Evolutionary conservation across 2,329 filamentous ascomycete genomes (phyloP).

Genomic region (Phaeosphaeriaceae sp.): DNA sequence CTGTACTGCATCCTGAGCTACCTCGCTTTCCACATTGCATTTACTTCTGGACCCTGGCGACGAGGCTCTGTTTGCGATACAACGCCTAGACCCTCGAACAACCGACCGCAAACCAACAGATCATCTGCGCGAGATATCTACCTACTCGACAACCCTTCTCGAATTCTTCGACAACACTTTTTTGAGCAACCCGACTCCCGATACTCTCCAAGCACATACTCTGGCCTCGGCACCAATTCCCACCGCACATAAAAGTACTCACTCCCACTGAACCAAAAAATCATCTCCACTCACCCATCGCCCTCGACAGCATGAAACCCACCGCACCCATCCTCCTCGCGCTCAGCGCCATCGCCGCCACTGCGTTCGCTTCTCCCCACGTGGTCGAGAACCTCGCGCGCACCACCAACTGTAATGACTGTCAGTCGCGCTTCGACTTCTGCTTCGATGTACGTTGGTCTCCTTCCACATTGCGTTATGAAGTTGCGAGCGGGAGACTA

Average conservation of each 20-base stretch:
- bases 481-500: no score
- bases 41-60: neutral
- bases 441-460: slow-evolving; percentile 18
- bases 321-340: slow-evolving; percentile 1
- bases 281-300: neutral
- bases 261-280: neutral
- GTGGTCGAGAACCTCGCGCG: neutral
- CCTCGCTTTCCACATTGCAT: neutral
- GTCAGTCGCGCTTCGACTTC: slow-evolving; percentile 11
- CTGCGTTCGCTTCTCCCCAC: neutral
- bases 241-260: neutral
- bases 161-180: neutral
- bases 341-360: slow-evolving; percentile 1
- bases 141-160: neutral
- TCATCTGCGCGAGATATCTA: neutral
- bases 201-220: neutral
- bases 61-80: neutral
- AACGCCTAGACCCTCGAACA: neutral
- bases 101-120: neutral
- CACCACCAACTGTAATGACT: slow-evolving; percentile 11
- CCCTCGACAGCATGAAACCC: slow-evolving; percentile 11
- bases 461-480: no score
- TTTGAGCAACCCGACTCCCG: neutral
- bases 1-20: no score
- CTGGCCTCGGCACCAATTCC: neutral